Evolutionary conservation across 2,329 filamentous ascomycete genomes (phyloP).

Genomic region (Pestalotiopsis fici): DNA sequence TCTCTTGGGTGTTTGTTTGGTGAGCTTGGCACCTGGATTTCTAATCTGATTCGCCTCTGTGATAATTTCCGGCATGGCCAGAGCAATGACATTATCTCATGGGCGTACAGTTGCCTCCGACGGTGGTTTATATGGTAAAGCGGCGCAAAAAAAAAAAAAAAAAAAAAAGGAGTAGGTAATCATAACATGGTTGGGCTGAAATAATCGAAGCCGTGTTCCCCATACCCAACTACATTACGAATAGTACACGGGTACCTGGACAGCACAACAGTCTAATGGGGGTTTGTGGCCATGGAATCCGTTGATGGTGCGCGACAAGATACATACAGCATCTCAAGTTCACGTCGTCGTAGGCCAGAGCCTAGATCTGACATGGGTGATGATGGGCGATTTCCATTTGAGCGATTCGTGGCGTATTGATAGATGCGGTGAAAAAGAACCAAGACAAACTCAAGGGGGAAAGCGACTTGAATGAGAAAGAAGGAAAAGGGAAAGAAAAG

Average conservation of each 20-base stretch:
- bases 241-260: background rate
- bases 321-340: background rate
- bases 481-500: background rate
- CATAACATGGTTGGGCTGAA: background rate
- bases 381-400: background rate
- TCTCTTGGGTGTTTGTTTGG: background rate
- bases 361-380: slow-evolving; percentile 2
- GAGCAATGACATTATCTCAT: background rate
- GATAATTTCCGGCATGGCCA: background rate
- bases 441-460: too few relatives aligned
- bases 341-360: background rate
- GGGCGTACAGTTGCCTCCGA: background rate
- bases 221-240: too few relatives aligned
- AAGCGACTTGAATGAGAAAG: background rate
- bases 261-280: background rate
- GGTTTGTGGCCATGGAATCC: too few relatives aligned
- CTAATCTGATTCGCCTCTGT: background rate
- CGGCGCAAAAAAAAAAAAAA: background rate
- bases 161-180: background rate
- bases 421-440: background rate
- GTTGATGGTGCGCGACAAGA: background rate
- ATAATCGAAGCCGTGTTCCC: background rate
- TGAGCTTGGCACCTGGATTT: background rate
- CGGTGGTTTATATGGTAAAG: background rate
- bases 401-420: too few relatives aligned